Conservation (phyloP, 768 basidiomycete species). For the Russula ochroleuca region DNA sequence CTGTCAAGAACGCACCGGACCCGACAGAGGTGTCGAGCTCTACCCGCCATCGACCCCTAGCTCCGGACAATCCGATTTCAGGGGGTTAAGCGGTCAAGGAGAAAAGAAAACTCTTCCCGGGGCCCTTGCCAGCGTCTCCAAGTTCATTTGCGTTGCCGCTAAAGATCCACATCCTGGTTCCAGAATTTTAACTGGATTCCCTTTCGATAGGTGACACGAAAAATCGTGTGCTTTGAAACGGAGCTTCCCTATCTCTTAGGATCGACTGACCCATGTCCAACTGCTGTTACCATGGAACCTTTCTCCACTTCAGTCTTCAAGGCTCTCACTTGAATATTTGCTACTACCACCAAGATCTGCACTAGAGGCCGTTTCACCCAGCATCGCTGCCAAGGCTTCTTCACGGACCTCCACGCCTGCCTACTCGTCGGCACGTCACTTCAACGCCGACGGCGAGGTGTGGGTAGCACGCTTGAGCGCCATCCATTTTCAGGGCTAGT, state of each 20-base stretch:
- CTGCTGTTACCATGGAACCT: too few species aligned
- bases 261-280: constrained; percentile 41
- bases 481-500: constrained; percentile 90
- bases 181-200: constrained; percentile 55
- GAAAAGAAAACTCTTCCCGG: constrained; percentile 49
- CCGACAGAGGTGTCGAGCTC: background rate
- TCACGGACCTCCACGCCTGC: constrained; percentile 73
- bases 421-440: constrained; percentile 71
- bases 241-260: constrained; percentile 72
- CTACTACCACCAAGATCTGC: constrained; percentile 88
- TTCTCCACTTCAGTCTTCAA: too few species aligned
- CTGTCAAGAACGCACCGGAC: background rate
- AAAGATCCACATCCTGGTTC: background rate
- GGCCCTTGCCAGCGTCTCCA: background rate
- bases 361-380: constrained; percentile 73
- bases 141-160: background rate
- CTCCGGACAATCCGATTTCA: constrained; percentile 67
- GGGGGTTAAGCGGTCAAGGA: constrained; percentile 68
- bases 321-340: constrained; percentile 60
- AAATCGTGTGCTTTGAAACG: constrained; percentile 63
- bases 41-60: background rate
- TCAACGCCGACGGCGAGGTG: constrained; percentile 73
- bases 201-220: constrained; percentile 34
- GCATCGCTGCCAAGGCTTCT: constrained; percentile 75
- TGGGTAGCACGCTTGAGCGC: constrained; percentile 84